Conservation (phyloP, 1,139 yeast genomes). For the Kazachstania sp. region DNA sequence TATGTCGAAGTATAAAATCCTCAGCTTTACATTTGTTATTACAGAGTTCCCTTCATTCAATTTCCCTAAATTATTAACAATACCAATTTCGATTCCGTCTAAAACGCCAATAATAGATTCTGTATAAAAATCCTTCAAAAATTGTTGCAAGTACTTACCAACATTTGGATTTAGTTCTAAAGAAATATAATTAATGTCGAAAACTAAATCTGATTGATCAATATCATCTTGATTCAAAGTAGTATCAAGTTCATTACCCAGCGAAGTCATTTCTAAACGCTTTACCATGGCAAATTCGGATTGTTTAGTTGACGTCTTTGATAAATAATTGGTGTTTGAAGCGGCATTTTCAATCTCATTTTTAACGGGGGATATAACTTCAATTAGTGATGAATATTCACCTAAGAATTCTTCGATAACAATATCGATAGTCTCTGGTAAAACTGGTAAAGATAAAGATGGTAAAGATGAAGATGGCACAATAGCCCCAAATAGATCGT, state of each 20-base stretch:
- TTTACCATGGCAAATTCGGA: not conserved
- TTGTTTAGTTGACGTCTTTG: not conserved
- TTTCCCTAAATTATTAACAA: constrained; percentile 39
- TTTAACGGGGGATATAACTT: not conserved
- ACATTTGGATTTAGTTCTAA: constrained; percentile 17
- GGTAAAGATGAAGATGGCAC: constrained; percentile 60
- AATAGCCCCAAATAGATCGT: constrained; percentile 43
- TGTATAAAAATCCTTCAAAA: constrained; percentile 27
- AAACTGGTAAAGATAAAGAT: constrained; percentile 54
- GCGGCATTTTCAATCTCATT: not conserved
- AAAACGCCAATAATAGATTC: constrained; percentile 44
- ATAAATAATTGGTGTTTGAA: not conserved
- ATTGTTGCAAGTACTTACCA: constrained; percentile 6
- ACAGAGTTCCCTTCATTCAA: constrained; percentile 35
- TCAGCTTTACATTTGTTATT: constrained; percentile 42
- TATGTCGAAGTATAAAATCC: constrained; percentile 42
- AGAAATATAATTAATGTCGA: constrained; percentile 16
- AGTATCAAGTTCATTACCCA: not conserved
- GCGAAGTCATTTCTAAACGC: not conserved
- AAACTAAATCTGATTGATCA: constrained; percentile 10
- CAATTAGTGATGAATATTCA: constrained; percentile 8
- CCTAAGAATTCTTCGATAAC: constrained; percentile 34
- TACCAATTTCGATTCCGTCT: constrained; percentile 59
- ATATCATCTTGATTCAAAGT: not conserved
- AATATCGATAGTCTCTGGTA: constrained; percentile 35